A percentile compares a stretch with the other conserved stretches of the same genome.
These are phyloP conservation scores for Lycium barbarum DNA, from an alignment of 257 asterid species.

Conservation along the genomic window DNA sequence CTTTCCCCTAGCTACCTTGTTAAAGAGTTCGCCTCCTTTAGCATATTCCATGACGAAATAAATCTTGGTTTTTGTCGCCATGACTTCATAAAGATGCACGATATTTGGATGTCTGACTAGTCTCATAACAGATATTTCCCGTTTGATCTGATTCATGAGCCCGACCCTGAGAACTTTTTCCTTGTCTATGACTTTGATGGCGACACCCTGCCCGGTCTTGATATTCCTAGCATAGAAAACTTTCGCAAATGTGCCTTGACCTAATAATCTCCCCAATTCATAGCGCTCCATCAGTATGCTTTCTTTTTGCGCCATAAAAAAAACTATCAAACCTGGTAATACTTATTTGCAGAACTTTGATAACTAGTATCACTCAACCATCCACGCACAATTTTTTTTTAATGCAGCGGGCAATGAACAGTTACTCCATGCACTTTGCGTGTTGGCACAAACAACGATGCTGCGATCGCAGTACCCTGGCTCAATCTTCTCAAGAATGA, in stretches of 20 bases:
- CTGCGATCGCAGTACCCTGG: constrained; percentile 29
- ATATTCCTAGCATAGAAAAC: constrained; percentile 67
- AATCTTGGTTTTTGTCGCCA: constrained; percentile 88
- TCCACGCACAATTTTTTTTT: constrained; percentile 40
- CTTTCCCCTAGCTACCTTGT: constrained; percentile 70
- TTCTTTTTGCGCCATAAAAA: constrained; percentile 58
- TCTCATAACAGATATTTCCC: constrained; percentile 80
- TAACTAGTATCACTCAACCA: constrained; percentile 44
- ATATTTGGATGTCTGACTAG: constrained; percentile 72
- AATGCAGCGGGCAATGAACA: constrained; percentile 31
- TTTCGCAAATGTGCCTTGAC: constrained; percentile 88
- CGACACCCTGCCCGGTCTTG: constrained; percentile 69
- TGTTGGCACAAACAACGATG: constrained; percentile 28
- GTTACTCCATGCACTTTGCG: constrained; percentile 27
- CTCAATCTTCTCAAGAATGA: constrained; percentile 40
- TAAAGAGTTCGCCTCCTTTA: constrained; percentile 84
- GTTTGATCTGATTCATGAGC: constrained; percentile 65
- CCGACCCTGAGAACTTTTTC: constrained; percentile 61
- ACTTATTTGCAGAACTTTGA: constrained; percentile 20
- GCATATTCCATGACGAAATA: constrained; percentile 80
- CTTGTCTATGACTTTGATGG: constrained; percentile 81
- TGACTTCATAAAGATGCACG: constrained; percentile 74
- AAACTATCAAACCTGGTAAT: constrained; percentile 27
- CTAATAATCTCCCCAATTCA: constrained; percentile 79
- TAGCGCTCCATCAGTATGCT: constrained; percentile 66